A percentile compares a stretch with the other conserved stretches of the same genome.
Evolutionary conservation across 2,329 filamentous ascomycete genomes (phyloP).

Genomic region (Penicillium sp.): DNA sequence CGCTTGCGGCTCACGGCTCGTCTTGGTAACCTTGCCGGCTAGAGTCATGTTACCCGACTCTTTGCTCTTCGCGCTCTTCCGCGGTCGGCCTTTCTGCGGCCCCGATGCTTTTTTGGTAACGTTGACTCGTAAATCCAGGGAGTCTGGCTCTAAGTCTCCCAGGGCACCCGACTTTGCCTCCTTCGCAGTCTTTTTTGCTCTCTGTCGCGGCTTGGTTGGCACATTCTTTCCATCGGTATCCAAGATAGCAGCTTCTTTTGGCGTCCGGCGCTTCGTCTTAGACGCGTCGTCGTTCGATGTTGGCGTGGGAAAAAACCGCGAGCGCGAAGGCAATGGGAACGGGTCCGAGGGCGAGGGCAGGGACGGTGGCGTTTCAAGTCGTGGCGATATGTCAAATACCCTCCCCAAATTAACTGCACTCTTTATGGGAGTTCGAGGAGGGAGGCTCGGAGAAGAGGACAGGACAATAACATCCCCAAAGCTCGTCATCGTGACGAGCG

Average conservation of each 20-base stretch:
- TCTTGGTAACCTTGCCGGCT: constrained; percentile 36
- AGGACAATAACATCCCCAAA: constrained; percentile 37
- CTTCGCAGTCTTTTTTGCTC: constrained; percentile 13
- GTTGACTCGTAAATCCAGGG: constrained; percentile 12
- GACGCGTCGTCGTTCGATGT: constrained; percentile 5
- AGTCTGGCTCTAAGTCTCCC: background rate
- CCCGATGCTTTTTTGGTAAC: constrained; percentile 18
- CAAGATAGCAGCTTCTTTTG: constrained; percentile 9
- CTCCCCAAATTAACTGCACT: constrained; percentile 9
- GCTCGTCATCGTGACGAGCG: constrained; percentile 34
- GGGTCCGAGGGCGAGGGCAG: constrained; percentile 27
- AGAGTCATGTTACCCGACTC: constrained; percentile 32
- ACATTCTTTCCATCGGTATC: constrained; percentile 4
- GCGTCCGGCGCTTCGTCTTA: constrained; percentile 9
- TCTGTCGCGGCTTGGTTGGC: constrained; percentile 13
- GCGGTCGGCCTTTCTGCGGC: constrained; percentile 23
- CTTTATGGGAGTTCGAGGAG: constrained; percentile 30
- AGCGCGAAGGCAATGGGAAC: constrained; percentile 21
- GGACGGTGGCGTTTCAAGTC: constrained; percentile 22
- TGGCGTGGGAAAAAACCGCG: constrained; percentile 24
- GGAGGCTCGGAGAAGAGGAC: constrained; percentile 40
- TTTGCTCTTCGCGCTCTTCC: constrained; percentile 23
- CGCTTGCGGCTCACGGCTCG: constrained; percentile 12
- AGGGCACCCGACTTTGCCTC: constrained; percentile 1
- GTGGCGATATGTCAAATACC: constrained; percentile 15